Evolutionary conservation across 2,329 filamentous ascomycete genomes (phyloP).

Genomic region (Stachybotrys echinatus): DNA sequence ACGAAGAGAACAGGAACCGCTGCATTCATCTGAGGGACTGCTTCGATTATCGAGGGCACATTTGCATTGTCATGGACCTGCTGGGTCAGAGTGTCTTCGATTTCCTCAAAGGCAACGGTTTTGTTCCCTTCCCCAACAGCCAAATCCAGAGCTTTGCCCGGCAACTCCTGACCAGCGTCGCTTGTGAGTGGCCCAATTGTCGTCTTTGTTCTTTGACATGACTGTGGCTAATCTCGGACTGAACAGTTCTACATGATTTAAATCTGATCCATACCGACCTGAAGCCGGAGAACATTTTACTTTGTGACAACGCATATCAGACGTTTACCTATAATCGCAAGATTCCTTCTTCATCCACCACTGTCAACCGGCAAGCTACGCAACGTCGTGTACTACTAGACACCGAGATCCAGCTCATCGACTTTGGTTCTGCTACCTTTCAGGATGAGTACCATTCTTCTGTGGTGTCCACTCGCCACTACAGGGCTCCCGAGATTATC

Average conservation of each 20-base stretch:
- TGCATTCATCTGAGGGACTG: conserved; percentile 96
- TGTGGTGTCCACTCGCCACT: conserved; percentile 65
- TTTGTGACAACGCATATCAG: conserved; percentile 61
- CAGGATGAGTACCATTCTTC: conserved; percentile 70
- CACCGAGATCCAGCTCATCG: conserved; percentile 65
- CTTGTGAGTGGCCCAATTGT: conserved; percentile 64
- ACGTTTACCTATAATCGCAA: conserved; percentile 67
- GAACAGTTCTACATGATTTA: conserved; percentile 82
- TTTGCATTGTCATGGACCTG: conserved; percentile 74
- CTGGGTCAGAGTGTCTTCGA: conserved; percentile 97
- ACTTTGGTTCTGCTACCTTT: conserved; percentile 68
- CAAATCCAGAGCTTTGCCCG: conserved; percentile 97
- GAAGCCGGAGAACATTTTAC: conserved; percentile 66
- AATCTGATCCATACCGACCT: conserved; percentile 91
- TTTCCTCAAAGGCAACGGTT: conserved; percentile 91
- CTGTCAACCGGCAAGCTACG: conserved; percentile 53
- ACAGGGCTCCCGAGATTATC: conserved; percentile 66
- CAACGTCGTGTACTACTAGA: conserved; percentile 61
- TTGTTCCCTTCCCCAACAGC: conserved; percentile 95
- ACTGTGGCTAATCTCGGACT: conserved; percentile 8
- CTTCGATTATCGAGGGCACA: conserved; percentile 96
- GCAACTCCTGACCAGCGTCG: conserved; percentile 95
- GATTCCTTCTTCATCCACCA: conserved; percentile 62
- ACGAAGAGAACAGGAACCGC: conserved; percentile 85
- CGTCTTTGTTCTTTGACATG: not conserved